Evolutionary conservation across 495 filamentous ascomycete species (phyloP).

Genomic region (Daldinia grandis): DNA sequence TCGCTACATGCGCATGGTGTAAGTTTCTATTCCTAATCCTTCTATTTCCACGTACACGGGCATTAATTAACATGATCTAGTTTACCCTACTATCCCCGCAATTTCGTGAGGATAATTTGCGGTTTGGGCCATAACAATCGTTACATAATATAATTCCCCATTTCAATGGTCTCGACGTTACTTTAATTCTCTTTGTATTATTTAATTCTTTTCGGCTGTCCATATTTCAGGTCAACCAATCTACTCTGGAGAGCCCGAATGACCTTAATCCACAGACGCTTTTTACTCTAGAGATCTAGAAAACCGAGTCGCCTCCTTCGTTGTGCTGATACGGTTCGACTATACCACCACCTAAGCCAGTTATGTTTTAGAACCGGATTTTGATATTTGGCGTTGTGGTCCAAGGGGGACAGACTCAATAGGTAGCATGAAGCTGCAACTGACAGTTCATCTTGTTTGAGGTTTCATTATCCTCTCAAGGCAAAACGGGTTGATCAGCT

Average conservation of each 20-base stretch:
- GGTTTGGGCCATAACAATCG: background rate
- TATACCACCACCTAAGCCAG: background rate
- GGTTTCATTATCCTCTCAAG: background rate
- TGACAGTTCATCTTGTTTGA: background rate
- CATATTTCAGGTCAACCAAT: background rate
- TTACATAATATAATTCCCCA: background rate
- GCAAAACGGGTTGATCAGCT: background rate
- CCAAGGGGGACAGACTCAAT: background rate
- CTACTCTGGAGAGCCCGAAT: background rate
- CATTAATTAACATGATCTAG: conserved; percentile 21
- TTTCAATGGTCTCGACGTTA: background rate
- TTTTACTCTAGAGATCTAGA: conserved; percentile 1
- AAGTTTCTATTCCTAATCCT: conserved; percentile 45
- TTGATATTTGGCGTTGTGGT: conserved; percentile 1
- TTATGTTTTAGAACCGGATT: background rate
- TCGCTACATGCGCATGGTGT: conserved; percentile 66
- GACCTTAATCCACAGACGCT: background rate
- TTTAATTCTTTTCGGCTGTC: conserved; percentile 9
- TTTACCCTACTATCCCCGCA: conserved; percentile 29
- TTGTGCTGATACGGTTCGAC: background rate
- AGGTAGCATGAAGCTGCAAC: background rate
- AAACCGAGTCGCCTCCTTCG: conserved; percentile 5
- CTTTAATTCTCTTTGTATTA: background rate
- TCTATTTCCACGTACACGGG: too few relatives aligned
- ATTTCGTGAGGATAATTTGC: conserved; percentile 2